Evolutionary conservation across 345 rosid genomes (phyloP).

Genomic region (Linum usitatissimum): DNA sequence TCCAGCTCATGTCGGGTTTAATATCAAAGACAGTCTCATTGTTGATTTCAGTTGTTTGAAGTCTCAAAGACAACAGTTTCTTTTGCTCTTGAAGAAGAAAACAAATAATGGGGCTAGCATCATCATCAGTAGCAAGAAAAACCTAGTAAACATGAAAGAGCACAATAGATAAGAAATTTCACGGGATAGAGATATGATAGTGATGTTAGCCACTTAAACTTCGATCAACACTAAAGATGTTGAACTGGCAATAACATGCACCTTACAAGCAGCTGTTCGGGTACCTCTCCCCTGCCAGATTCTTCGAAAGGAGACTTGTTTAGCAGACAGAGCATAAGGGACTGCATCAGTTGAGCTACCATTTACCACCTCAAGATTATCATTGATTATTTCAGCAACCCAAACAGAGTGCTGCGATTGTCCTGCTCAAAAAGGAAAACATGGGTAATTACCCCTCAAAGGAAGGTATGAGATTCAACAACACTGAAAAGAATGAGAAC

Average conservation of each 20-base stretch:
- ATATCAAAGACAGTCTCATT: conserved; percentile 60
- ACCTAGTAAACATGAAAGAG: conserved; percentile 38
- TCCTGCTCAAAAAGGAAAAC: conserved; percentile 33
- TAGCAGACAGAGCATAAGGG: conserved; percentile 40
- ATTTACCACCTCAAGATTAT: conserved; percentile 39
- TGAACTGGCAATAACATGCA: conserved; percentile 16
- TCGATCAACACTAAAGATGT: conserved; percentile 9
- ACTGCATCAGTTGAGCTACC: conserved; percentile 28
- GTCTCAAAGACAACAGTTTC: conserved; percentile 69
- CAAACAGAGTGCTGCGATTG: conserved; percentile 93
- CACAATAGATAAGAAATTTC: neutral
- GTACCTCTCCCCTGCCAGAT: conserved; percentile 96
- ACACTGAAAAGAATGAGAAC: conserved; percentile 24
- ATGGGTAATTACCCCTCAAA: conserved; percentile 13
- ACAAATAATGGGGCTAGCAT: conserved; percentile 63
- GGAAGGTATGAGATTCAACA: neutral
- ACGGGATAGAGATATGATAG: neutral
- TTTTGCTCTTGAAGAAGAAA: conserved; percentile 86
- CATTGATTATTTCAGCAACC: conserved; percentile 58
- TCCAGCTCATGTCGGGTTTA: conserved; percentile 88
- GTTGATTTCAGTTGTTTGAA: conserved; percentile 68
- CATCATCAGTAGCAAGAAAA: conserved; percentile 79
- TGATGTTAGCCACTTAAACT: neutral
- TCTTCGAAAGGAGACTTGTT: conserved; percentile 60
- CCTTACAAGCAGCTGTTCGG: conserved; percentile 75